A percentile compares a stretch with the other conserved stretches of the same genome.
Conservation (phyloP, 2,329 filamentous ascomycete species). For the Myrmaecium sp. region DNA sequence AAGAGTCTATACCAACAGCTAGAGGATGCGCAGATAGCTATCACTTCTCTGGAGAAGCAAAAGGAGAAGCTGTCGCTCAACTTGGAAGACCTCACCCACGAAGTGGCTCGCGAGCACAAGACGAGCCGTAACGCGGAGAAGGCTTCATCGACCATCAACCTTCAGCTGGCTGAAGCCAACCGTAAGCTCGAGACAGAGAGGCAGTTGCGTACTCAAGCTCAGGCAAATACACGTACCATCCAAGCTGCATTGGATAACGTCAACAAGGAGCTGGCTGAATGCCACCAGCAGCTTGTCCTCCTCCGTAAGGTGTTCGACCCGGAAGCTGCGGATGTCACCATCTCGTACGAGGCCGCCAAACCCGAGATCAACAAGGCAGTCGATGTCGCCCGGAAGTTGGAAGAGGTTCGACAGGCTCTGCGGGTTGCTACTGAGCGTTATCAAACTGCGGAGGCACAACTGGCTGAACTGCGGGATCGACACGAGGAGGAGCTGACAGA, state of each 20-base stretch:
- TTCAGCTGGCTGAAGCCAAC: slow-evolving; percentile 78
- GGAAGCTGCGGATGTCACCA: slow-evolving; percentile 46
- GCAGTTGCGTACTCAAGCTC: slow-evolving; percentile 69
- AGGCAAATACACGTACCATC: slow-evolving; percentile 66
- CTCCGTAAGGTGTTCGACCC: slow-evolving; percentile 81
- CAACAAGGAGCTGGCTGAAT: slow-evolving; percentile 64
- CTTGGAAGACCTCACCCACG: slow-evolving; percentile 83
- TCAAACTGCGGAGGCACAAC: slow-evolving; percentile 63
- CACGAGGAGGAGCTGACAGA: slow-evolving; percentile 56
- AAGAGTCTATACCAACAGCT: slow-evolving; percentile 67
- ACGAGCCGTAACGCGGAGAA: slow-evolving; percentile 82
- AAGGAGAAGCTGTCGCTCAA: slow-evolving; percentile 80
- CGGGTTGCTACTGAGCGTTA: slow-evolving; percentile 69
- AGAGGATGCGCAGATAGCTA: slow-evolving; percentile 65
- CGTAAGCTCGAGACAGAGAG: slow-evolving; percentile 80
- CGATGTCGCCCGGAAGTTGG: slow-evolving; percentile 70
- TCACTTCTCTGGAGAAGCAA: slow-evolving; percentile 79
- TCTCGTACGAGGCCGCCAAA: slow-evolving; percentile 51
- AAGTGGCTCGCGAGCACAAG: slow-evolving; percentile 80
- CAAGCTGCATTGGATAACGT: slow-evolving; percentile 64
- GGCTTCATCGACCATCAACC: slow-evolving; percentile 58
- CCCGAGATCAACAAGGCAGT: slow-evolving; percentile 49
- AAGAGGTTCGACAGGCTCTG: slow-evolving; percentile 76
- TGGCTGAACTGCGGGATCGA: slow-evolving; percentile 59
- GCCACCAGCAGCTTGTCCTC: slow-evolving; percentile 62